phyloP scores from a whole-genome alignment of 768 basidiomycete genomes.

The Lentinula aciculospora region DNA sequence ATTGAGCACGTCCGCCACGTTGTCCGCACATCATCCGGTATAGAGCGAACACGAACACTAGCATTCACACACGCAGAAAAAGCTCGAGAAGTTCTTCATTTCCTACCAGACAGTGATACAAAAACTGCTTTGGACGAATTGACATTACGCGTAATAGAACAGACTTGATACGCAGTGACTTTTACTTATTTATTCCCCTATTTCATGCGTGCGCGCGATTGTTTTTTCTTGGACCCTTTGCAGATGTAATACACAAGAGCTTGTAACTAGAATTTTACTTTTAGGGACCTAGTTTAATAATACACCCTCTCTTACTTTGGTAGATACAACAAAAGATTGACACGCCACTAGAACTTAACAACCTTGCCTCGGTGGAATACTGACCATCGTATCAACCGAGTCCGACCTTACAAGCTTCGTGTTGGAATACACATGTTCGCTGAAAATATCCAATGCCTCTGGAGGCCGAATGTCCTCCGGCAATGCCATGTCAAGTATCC shows the following conservation, averaged over 20 bases:
- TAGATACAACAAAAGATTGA: no score
- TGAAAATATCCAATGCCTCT: conserved; percentile 5
- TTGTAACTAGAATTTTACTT: not conserved
- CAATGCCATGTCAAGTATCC: not conserved
- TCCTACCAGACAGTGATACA: conserved; percentile 79
- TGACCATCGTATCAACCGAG: not conserved
- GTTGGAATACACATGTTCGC: not conserved
- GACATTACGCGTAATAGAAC: conserved; percentile 60
- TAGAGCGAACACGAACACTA: conserved; percentile 73
- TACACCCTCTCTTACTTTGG: not conserved
- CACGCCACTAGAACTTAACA: not conserved
- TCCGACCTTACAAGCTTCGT: not conserved
- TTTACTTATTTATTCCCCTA: not conserved
- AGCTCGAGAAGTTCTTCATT: conserved; percentile 62
- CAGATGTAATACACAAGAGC: not conserved
- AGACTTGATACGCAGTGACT: conserved; percentile 38
- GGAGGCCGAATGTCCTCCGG: not conserved
- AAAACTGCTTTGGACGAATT: conserved; percentile 70
- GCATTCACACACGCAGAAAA: conserved; percentile 71
- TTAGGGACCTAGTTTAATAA: not conserved
- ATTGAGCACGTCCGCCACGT: conserved; percentile 62
- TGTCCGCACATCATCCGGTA: conserved; percentile 65
- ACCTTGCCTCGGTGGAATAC: not conserved
- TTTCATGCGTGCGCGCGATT: not conserved
- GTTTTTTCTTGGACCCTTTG: not conserved